Evolutionary conservation across 306 rosid species (phyloP).

Genomic region (Trifolium fragiferum): DNA sequence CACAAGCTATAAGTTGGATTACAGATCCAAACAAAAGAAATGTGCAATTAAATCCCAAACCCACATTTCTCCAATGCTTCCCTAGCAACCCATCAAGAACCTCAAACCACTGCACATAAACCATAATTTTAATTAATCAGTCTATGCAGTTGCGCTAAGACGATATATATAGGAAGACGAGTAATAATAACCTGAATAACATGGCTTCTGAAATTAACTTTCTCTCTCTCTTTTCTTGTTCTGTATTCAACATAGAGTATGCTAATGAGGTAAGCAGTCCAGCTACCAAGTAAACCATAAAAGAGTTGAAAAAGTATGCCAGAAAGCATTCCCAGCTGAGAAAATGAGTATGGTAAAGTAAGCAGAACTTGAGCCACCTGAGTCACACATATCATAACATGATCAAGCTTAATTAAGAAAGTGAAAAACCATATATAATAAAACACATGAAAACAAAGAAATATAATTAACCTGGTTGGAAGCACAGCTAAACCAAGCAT

Average conservation of each 20-base stretch:
- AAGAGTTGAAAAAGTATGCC: slow-evolving; percentile 91
- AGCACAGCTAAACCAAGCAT: slow-evolving; percentile 99
- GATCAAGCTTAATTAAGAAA: too few relatives aligned
- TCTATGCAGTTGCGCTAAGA: too few relatives aligned
- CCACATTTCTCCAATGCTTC: slow-evolving; percentile 98
- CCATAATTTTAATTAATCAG: background rate
- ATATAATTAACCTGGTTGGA: slow-evolving; percentile 76
- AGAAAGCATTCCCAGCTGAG: slow-evolving; percentile 94
- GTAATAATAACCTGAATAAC: slow-evolving; percentile 77
- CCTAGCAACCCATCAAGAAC: slow-evolving; percentile 98
- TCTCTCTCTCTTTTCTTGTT: slow-evolving; percentile 95
- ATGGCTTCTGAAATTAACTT: slow-evolving; percentile 93
- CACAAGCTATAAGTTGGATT: slow-evolving; percentile 98
- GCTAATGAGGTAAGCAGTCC: slow-evolving; percentile 99
- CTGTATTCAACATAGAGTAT: slow-evolving; percentile 88
- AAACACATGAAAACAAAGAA: too few relatives aligned
- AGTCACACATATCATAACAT: background rate
- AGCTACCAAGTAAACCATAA: slow-evolving; percentile 88
- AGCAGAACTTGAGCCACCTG: slow-evolving; percentile 99
- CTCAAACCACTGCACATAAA: slow-evolving; percentile 78
- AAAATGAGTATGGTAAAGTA: slow-evolving; percentile 93
- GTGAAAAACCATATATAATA: too few relatives aligned
- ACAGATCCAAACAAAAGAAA: slow-evolving; percentile 99
- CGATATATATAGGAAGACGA: too few relatives aligned
- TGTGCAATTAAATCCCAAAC: slow-evolving; percentile 96